Evolutionary conservation across 192 early-diverging fungal genomes (phyloP), one percentile per base, ranked within the genome.

Genomic region (Pilaira anomala): DNA sequence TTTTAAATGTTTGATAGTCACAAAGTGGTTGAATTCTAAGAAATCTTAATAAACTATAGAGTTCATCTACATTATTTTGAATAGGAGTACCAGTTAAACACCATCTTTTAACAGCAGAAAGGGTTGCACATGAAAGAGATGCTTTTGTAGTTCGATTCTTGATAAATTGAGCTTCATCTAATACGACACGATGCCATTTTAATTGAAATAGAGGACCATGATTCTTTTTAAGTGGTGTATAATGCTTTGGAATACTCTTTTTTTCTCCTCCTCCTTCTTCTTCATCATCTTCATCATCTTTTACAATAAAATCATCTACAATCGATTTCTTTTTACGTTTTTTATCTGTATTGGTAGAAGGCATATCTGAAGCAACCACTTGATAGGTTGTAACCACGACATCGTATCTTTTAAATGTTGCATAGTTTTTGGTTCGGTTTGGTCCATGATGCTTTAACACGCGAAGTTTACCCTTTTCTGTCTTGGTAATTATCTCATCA

Each of bases 1-100:
- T 59, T 36, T 70, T 74, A 68, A 87, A 88, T 11, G 68, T 66
- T 22, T 36, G 21, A 62, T 71, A 81, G 1, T 85, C 68, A 24
- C 77, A 76, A 59, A 81, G 83, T 1, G 80, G 80, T 25, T 81
- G 63, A 39, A 91, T 76, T n/a, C 72, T 63, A 13, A 93, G 71
- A 49, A 92, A 92, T 0, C 82, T 79, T 11, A 92, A 60, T 9
- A 89, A 64, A n/a, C 85, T 78, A 60, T 82, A 93, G 2, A 91
- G 50, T 49, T 93, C 90, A 21, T 85, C 83, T 3, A 91, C 67
- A 44, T 71, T 80, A 62, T 91, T 91, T 65, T 91, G 76, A 28
- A 77, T 63, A 22, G 72, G 74, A 14, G 77, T 87, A 48, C 84
- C 82, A n/a, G 84, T 85, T 19, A 89, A 62, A 44, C 85, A 86